Evolutionary conservation across 345 rosid genomes (phyloP).

Genomic region (Sisymbrium altissimum): DNA sequence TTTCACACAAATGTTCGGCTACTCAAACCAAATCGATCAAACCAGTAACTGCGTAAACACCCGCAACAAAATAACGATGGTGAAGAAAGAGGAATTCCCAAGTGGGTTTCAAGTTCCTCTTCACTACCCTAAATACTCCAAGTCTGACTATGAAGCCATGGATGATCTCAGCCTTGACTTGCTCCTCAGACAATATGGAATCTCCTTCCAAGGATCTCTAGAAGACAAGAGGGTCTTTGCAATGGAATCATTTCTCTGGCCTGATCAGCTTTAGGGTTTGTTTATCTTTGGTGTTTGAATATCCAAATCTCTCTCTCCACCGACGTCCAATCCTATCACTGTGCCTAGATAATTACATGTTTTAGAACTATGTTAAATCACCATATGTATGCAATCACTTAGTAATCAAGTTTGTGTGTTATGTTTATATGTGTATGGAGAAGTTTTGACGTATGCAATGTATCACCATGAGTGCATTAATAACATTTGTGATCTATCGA

Average conservation of each 20-base stretch:
- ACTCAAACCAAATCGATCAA: constrained; percentile 6
- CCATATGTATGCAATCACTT: not conserved
- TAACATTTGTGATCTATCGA: not conserved
- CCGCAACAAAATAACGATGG: constrained; percentile 5
- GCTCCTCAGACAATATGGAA: constrained; percentile 53
- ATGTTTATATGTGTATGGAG: not conserved
- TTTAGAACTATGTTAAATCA: not conserved
- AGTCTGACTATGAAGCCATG: constrained; percentile 54
- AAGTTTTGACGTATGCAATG: not conserved
- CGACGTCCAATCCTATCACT: not conserved
- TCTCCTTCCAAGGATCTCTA: constrained; percentile 38
- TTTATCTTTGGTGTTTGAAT: not conserved
- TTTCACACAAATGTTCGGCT: constrained; percentile 37
- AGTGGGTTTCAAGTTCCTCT: constrained; percentile 55
- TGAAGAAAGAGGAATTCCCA: constrained; percentile 34
- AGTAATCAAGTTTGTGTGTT: constrained; percentile 1
- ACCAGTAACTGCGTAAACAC: not conserved
- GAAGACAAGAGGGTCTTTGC: constrained; percentile 51
- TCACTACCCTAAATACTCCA: constrained; percentile 50
- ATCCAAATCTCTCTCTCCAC: not conserved
- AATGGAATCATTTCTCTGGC: constrained; percentile 53
- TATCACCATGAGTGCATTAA: not conserved
- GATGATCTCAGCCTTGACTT: constrained; percentile 48
- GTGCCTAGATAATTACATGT: constrained; percentile 5
- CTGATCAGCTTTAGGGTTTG: constrained; percentile 37